Evolutionary conservation across 2,329 filamentous ascomycete species (phyloP).

Genomic region (Phialemoniopsis sp.): DNA sequence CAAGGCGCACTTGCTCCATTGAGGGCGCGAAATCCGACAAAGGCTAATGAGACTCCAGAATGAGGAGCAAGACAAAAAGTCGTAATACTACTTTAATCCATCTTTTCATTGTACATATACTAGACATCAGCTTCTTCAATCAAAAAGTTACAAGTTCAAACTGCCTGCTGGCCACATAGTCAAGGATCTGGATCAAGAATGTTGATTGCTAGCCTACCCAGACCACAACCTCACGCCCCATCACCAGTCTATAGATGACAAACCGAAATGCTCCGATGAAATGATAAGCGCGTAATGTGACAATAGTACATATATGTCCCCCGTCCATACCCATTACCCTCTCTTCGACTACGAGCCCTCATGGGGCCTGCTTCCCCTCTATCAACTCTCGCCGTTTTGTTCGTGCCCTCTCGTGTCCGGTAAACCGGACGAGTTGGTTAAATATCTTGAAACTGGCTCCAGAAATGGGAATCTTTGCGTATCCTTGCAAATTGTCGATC

Average conservation of each 20-base stretch:
- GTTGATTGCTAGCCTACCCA: constrained; percentile 16
- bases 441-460: background rate
- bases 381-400: background rate
- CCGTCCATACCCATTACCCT: constrained; percentile 20
- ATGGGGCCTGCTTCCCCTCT: too few relatives aligned
- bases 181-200: background rate
- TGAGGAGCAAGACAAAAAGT: too few relatives aligned
- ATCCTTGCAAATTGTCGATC: background rate
- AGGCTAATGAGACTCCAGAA: too few relatives aligned
- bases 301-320: constrained; percentile 47
- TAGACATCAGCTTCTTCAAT: too few relatives aligned
- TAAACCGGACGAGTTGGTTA: background rate
- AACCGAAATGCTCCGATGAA: constrained; percentile 26
- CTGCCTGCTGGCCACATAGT: too few relatives aligned
- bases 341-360: constrained; percentile 3
- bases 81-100: too few relatives aligned
- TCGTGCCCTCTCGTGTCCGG: constrained; percentile 7
- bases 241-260: constrained; percentile 42
- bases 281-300: constrained; percentile 37
- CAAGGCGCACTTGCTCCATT: too few relatives aligned
- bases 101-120: too few relatives aligned
- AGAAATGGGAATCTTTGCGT: background rate
- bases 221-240: constrained; percentile 35
- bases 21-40: too few relatives aligned
- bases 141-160: too few relatives aligned